Evolutionary conservation across 2,329 filamentous ascomycete genomes (phyloP).

Genomic region (Emydomyces testavorans): DNA sequence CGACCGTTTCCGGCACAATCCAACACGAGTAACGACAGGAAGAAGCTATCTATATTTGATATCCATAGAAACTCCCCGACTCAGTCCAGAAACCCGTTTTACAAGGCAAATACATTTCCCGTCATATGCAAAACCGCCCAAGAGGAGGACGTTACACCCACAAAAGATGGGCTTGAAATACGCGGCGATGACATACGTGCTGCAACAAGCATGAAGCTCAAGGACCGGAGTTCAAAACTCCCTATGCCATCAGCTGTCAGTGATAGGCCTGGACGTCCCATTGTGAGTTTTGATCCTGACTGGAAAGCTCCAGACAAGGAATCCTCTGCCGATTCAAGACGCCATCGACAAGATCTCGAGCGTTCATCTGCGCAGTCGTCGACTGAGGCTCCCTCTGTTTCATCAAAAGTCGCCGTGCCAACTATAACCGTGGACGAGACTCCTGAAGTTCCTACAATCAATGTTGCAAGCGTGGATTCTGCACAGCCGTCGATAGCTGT

Average conservation of each 20-base stretch:
- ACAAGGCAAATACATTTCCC: constrained; percentile 54
- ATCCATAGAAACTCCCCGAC: constrained; percentile 75
- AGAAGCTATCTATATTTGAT: constrained; percentile 48
- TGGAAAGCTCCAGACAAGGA: constrained; percentile 53
- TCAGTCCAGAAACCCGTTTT: constrained; percentile 69
- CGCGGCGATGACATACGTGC: constrained; percentile 76
- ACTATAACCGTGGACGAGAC: constrained; percentile 40
- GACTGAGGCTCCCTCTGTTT: constrained; percentile 10
- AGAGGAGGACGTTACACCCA: constrained; percentile 40
- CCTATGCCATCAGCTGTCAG: constrained; percentile 85
- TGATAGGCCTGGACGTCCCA: constrained; percentile 77
- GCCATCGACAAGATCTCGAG: constrained; percentile 1
- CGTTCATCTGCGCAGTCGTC: constrained; percentile 7
- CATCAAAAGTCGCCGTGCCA: constrained; percentile 25
- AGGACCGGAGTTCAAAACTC: constrained; percentile 73
- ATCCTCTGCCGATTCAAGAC: constrained; percentile 21
- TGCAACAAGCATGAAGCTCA: constrained; percentile 79
- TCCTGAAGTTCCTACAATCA: constrained; percentile 28
- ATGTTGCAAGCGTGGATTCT: constrained; percentile 20
- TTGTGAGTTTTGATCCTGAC: constrained; percentile 87
- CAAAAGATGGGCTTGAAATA: constrained; percentile 70
- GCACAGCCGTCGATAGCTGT: constrained; percentile 20
- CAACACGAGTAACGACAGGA: constrained; percentile 35
- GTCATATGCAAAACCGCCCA: constrained; percentile 20
- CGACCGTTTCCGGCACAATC: constrained; percentile 35